A percentile compares a stretch with the other conserved stretches of the same genome.
These are phyloP conservation scores for Ploettnerulaceae sp. DNA, from an alignment of 2,329 filamentous ascomycete species.

Conservation along the genomic window DNA sequence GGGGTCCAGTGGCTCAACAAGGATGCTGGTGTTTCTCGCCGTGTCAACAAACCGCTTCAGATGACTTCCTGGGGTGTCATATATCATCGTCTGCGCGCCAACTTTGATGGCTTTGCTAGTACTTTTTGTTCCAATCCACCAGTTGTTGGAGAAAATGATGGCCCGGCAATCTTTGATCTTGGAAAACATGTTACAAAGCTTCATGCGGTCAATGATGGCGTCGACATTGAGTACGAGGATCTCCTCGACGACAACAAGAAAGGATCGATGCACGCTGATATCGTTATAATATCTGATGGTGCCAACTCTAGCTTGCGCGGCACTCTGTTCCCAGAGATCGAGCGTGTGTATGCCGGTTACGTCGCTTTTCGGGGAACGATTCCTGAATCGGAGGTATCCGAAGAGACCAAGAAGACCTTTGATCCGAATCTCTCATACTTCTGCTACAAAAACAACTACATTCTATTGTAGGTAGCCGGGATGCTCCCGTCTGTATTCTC, in stretches of 20 bases:
- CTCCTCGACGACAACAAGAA: not conserved
- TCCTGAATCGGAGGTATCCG: conserved; percentile 36
- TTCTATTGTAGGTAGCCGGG: conserved; percentile 29
- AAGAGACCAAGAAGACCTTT: conserved; percentile 34
- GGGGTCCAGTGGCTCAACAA: conserved; percentile 7
- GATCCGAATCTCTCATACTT: conserved; percentile 39
- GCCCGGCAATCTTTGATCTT: conserved; percentile 10
- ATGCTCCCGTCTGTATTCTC: too few species aligned
- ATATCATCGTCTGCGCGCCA: conserved; percentile 19
- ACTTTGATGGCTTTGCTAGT: conserved; percentile 20
- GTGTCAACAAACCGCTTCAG: conserved; percentile 4
- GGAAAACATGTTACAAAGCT: conserved; percentile 9
- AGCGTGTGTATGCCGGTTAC: conserved; percentile 33
- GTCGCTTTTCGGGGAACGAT: conserved; percentile 41
- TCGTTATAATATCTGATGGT: conserved; percentile 21
- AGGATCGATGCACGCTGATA: conserved; percentile 4
- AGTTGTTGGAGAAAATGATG: conserved; percentile 14
- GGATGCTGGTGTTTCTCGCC: conserved; percentile 4
- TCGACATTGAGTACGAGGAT: conserved; percentile 2
- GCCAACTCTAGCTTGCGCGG: conserved; percentile 17
- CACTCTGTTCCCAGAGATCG: conserved; percentile 12
- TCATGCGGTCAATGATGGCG: not conserved
- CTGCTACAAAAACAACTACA: conserved; percentile 37
- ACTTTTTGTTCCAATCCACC: conserved; percentile 11
- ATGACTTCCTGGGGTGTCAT: conserved; percentile 19